Evolutionary conservation across 257 asterid genomes (phyloP).

Genomic region (Solanum rostratum): DNA sequence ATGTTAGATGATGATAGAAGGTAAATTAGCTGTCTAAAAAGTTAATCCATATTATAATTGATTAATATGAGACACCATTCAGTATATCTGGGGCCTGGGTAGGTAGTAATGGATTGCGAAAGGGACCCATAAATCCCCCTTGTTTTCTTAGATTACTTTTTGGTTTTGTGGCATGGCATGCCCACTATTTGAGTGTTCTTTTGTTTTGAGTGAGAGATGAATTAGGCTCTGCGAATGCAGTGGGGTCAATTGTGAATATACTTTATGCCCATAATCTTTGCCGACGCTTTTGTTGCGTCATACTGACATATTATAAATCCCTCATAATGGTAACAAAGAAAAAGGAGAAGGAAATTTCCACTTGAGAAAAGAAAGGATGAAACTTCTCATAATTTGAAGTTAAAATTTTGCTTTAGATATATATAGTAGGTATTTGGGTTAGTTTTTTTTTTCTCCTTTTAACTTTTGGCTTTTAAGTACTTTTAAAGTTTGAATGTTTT

Average conservation of each 20-base stretch:
- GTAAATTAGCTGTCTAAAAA: not conserved
- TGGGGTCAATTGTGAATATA: constrained; percentile 2
- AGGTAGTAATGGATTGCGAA: constrained; percentile 4
- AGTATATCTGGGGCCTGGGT: not conserved
- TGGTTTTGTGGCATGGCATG: not conserved
- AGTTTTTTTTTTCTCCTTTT: too few species aligned
- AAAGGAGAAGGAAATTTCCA: not conserved
- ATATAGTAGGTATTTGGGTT: too few species aligned
- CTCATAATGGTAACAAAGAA: not conserved
- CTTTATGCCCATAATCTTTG: not conserved
- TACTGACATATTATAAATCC: not conserved
- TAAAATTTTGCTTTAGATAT: too few species aligned
- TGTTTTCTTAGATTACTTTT: constrained; percentile 2
- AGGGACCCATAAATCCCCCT: not conserved
- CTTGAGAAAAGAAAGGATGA: not conserved
- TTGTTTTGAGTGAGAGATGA: not conserved
- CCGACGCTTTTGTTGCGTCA: not conserved
- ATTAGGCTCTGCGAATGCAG: not conserved
- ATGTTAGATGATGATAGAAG: not conserved
- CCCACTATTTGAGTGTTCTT: not conserved
- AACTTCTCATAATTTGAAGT: too few species aligned
- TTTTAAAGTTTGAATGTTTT: too few species aligned
- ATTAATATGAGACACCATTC: not conserved
- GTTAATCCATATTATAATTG: not conserved
- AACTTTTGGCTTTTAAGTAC: too few species aligned